A percentile compares a stretch with the other conserved stretches of the same genome.
These are phyloP conservation scores for Kodamaea derodonti DNA, from an alignment of 1,139 yeast genomes.

Conservation along the genomic window DNA sequence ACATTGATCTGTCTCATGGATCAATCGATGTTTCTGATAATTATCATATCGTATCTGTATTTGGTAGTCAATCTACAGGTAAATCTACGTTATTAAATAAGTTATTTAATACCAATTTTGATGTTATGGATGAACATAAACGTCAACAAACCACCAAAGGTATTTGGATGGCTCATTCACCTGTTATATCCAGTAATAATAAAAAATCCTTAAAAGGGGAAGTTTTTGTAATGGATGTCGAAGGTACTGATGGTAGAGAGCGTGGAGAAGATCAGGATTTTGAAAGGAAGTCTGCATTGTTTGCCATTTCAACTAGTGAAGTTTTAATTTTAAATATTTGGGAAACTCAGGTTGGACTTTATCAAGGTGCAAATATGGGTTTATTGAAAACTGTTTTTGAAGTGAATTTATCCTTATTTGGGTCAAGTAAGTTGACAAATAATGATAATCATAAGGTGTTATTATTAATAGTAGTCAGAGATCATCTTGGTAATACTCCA, in stretches of 20 bases:
- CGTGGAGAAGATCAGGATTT: conserved; percentile 98
- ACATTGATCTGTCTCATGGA: conserved; percentile 32
- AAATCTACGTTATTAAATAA: conserved; percentile 86
- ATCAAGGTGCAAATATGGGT: conserved; percentile 98
- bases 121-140: conserved; percentile 85
- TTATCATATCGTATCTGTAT: conserved; percentile 90
- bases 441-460: conserved; percentile 58
- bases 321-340: conserved; percentile 88
- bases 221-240: conserved; percentile 90
- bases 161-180: conserved; percentile 81
- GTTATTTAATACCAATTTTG: conserved; percentile 81
- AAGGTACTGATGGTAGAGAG: conserved; percentile 97
- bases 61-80: conserved; percentile 96
- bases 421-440: conserved; percentile 31
- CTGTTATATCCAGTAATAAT: conserved; percentile 24
- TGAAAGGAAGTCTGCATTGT: conserved; percentile 92
- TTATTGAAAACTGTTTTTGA: conserved; percentile 92
- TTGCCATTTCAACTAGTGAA: conserved; percentile 91
- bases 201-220: conserved; percentile 18
- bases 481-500: conserved; percentile 87
- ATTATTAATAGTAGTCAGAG: conserved; percentile 85
- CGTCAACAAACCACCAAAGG: conserved; percentile 92
- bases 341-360: conserved; percentile 96
- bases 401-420: conserved; percentile 83
- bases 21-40: conserved; percentile 49